Base-by-base conservation (phyloP, 805 yeast genomes). In the Hanseniaspora guilliermondii region DNA sequence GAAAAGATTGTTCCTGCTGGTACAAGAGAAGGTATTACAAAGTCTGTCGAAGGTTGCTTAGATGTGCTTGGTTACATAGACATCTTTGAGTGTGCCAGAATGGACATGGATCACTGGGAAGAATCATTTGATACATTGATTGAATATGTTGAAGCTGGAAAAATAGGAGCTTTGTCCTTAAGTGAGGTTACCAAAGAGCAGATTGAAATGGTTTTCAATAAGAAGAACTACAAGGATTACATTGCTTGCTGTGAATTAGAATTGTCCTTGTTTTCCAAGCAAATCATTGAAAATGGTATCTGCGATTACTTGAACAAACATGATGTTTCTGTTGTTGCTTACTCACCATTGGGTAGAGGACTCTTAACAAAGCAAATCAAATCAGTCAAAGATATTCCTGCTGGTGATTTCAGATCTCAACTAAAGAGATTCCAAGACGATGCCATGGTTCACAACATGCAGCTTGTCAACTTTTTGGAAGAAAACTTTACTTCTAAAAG, bases 291-390 rank as follows among this genome's bases (percentile, higher is more conserved):
- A 2, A 79, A 84, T 63, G 95, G 91, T 1, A 73, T 84, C 21
- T 76, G 82, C 58, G 77, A 73, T 3, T 74, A 76, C 5, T 78
- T 83, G 58, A 73, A 76, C 21, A 78, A 82, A 57, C 67, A 74
- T 35, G 72, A 72, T 16, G 76, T 88, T 55, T 83, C 93, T 14
- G 71, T 86, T 32, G 72, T 86, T 56, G 85, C 88, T 25, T 88
- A 88, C 68, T 83, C 95, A 32, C 96, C 96, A 32, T 72, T 88
- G 54, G 83, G 88, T 9, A 75, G 85, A 61, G 96, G 96, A 0
- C 70, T 82, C 57, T 73, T 88, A 53, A 81, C 91, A 3, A 95
- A 93, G 55, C 58, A 62, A 35, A 67, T 80, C 53, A 78, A 68
- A 25, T 66, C 74, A 6, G 60, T 68, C 21, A 61, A 66, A 0